Evolutionary conservation across 305 asterid genomes (phyloP).

Genomic region (Solanum hybrid): DNA sequence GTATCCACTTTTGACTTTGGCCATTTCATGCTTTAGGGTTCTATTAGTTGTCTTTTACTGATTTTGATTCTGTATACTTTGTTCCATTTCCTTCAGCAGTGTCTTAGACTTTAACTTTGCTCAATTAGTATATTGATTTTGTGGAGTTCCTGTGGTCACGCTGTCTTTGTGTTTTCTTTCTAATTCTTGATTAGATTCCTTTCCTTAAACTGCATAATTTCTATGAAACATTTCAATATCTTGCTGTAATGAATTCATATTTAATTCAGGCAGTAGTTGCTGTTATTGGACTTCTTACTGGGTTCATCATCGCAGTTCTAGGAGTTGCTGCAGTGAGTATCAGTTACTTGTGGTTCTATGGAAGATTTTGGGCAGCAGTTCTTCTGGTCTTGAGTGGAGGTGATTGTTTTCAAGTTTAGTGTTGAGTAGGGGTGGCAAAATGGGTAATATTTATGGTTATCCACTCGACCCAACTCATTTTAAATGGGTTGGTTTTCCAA

Average conservation of each 20-base stretch:
- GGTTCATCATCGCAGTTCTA: conserved; percentile 48
- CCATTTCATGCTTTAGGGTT: not conserved
- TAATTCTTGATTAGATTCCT: not conserved
- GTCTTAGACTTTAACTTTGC: not conserved
- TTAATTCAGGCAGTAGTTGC: conserved; percentile 50
- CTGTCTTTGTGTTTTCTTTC: not conserved
- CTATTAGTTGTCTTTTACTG: not conserved
- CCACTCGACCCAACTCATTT: not conserved
- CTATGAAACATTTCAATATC: not conserved
- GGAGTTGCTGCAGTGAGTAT: conserved; percentile 38
- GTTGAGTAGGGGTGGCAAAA: not conserved
- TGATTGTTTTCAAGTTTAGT: conserved; percentile 13
- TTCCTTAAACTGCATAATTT: not conserved
- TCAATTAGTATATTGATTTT: not conserved
- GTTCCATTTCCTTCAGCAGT: not conserved
- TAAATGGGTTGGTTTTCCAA: not conserved
- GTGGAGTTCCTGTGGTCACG: not conserved
- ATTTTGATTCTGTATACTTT: not conserved
- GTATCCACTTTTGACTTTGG: not conserved
- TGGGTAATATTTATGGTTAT: not conserved
- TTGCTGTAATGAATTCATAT: not conserved
- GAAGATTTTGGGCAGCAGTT: conserved; percentile 86
- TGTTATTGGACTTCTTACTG: conserved; percentile 53
- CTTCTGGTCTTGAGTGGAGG: conserved; percentile 62
- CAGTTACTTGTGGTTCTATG: conserved; percentile 62